Percentiles rank a stretch among this genome's conserved stretches.
Evolutionary conservation across 2,329 filamentous ascomycete genomes (phyloP).

Genomic region (Xylariaceae sp.): DNA sequence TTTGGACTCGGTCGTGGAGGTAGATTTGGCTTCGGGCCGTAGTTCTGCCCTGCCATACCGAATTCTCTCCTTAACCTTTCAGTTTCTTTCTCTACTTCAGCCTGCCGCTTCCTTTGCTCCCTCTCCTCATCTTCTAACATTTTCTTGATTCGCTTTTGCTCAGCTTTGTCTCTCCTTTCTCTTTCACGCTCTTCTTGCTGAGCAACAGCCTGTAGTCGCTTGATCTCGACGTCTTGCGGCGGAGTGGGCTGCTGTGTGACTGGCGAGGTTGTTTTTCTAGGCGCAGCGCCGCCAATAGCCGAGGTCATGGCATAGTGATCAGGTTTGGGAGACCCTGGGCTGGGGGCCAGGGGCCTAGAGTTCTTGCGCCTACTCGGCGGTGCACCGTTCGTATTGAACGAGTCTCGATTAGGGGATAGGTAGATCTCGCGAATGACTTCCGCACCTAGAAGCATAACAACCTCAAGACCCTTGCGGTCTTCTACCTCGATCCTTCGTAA

Average conservation of each 20-base stretch:
- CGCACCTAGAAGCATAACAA: constrained; percentile 72
- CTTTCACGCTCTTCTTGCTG: constrained; percentile 62
- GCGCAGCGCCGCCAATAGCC: constrained; percentile 52
- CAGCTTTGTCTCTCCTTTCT: constrained; percentile 60
- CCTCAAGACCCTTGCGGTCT: constrained; percentile 90
- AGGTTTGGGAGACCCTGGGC: constrained; percentile 35
- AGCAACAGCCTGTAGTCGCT: constrained; percentile 67
- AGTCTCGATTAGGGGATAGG: constrained; percentile 69
- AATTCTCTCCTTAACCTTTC: constrained; percentile 76
- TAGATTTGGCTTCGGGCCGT: constrained; percentile 41
- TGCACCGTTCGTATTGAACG: constrained; percentile 75
- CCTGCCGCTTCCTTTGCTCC: constrained; percentile 62
- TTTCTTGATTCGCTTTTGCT: constrained; percentile 65
- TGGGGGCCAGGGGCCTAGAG: constrained; percentile 48
- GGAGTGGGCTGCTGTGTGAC: constrained; percentile 36
- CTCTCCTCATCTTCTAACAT: constrained; percentile 72
- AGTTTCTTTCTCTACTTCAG: constrained; percentile 78
- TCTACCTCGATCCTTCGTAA: constrained; percentile 89
- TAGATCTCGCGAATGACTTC: constrained; percentile 72
- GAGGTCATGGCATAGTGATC: constrained; percentile 49
- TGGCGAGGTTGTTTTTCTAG: constrained; percentile 44
- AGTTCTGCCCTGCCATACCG: constrained; percentile 61
- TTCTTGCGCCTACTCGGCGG: constrained; percentile 49
- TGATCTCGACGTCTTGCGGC: constrained; percentile 69
- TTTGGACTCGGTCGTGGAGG: constrained; percentile 44